These are phyloP conservation scores for Tetrapyrgos nigripes DNA, from an alignment of 1,284 basidiomycete species.

Conservation along the genomic window DNA sequence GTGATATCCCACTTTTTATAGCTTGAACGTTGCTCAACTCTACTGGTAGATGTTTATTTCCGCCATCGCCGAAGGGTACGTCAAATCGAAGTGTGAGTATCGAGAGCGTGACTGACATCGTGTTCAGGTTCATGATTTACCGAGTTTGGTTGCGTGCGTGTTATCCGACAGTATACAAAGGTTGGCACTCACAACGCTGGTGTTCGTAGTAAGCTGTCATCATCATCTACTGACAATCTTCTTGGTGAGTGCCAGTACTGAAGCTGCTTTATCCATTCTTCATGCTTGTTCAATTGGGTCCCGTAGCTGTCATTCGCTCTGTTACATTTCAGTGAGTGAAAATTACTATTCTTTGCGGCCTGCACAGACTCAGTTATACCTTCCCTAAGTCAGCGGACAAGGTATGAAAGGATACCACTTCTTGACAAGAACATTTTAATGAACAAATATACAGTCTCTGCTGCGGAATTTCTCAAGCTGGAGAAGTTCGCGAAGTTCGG, in stretches of 20 bases:
- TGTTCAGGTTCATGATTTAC: constrained; percentile 33
- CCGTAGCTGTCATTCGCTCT: constrained; percentile 29
- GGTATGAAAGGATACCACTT: constrained; percentile 18
- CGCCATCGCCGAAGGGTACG: constrained; percentile 35
- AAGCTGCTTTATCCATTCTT: neutral
- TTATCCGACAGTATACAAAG: no score
- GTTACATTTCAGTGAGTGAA: constrained; percentile 32
- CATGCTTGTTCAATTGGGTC: neutral
- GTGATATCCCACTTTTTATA: neutral
- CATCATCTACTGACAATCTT: constrained; percentile 23
- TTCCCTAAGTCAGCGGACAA: constrained; percentile 32
- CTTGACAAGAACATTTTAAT: neutral
- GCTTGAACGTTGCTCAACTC: neutral
- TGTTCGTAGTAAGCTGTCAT: constrained; percentile 14
- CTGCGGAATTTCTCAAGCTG: constrained; percentile 32
- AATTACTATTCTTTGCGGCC: neutral
- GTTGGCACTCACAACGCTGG: neutral
- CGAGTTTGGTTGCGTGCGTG: constrained; percentile 38
- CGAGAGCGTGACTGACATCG: neutral
- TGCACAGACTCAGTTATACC: neutral
- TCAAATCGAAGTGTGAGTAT: neutral
- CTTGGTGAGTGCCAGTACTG: constrained; percentile 20
- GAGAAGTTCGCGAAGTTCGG: constrained; percentile 26
- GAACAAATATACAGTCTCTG: constrained; percentile 26
- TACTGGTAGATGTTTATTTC: constrained; percentile 36